A percentile compares a stretch with the other conserved stretches of the same genome.
These are phyloP conservation scores for Pyropia yezoensis DNA, from an alignment of 23 red algal genomes.

Conservation along the genomic window DNA sequence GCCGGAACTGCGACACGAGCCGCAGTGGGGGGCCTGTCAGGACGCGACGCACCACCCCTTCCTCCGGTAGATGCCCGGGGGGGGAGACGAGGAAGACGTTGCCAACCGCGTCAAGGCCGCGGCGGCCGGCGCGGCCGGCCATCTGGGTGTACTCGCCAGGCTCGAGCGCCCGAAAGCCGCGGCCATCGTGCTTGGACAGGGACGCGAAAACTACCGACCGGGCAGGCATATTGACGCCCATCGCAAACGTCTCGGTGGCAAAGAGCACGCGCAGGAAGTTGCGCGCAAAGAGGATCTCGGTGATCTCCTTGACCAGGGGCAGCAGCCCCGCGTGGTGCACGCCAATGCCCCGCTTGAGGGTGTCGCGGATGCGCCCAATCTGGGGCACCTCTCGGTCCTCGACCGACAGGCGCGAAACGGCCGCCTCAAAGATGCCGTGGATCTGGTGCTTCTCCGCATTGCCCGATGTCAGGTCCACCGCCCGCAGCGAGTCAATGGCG, in stretches of 20 bases:
- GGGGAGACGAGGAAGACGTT: constrained; percentile 64
- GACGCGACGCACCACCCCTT: constrained; percentile 59
- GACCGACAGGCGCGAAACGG: constrained; percentile 37
- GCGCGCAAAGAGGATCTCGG: constrained; percentile 84
- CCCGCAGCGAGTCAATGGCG: constrained; percentile 52
- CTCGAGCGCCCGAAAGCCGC: constrained; percentile 43
- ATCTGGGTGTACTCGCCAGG: constrained; percentile 97
- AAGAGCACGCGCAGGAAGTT: constrained; percentile 81
- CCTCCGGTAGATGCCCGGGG: constrained; percentile 55
- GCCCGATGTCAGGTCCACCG: constrained; percentile 49
- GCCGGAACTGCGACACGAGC: constrained; percentile 73
- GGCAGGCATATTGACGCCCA: constrained; percentile 99
- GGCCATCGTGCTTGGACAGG: constrained; percentile 79
- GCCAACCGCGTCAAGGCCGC: constrained; percentile 89
- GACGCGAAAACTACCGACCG: constrained; percentile 82
- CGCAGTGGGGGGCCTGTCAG: constrained; percentile 63
- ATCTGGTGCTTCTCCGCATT: constrained; percentile 64
- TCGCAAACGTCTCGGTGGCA: constrained; percentile 97
- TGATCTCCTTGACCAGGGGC: constrained; percentile 76
- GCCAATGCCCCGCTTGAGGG: constrained; percentile 76
- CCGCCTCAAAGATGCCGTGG: constrained; percentile 47
- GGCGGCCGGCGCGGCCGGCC: constrained; percentile 87
- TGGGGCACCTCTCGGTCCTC: constrained; percentile 53
- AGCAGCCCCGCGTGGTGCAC: constrained; percentile 82
- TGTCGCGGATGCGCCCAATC: constrained; percentile 65